Conservation (phyloP, 2,329 filamentous ascomycete species). For the Aureobasidium sp. region DNA sequence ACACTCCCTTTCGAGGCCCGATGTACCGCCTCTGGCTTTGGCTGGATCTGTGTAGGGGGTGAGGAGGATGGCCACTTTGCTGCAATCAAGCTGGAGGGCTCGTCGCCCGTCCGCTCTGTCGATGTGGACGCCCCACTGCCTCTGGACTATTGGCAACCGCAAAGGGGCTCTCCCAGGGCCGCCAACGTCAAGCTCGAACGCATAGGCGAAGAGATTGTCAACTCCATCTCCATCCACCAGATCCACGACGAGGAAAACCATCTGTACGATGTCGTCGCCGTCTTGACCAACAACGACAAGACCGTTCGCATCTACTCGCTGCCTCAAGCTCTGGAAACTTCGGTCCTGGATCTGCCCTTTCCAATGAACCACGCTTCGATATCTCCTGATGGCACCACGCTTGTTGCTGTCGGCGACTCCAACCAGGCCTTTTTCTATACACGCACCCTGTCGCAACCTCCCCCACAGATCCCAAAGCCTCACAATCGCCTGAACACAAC, state of each 20-base stretch:
- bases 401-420: slow-evolving; percentile 82
- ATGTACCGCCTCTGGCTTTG: slow-evolving; percentile 78
- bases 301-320: slow-evolving; percentile 80
- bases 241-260: slow-evolving; percentile 45
- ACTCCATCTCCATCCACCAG: slow-evolving; percentile 59
- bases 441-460: slow-evolving; percentile 33
- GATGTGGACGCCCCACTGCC: slow-evolving; percentile 54
- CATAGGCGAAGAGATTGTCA: slow-evolving; percentile 58
- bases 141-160: slow-evolving; percentile 33
- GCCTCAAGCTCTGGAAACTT: slow-evolving; percentile 58
- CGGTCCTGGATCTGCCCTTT: slow-evolving; percentile 67
- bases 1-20: slow-evolving; percentile 63
- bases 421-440: slow-evolving; percentile 79
- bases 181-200: slow-evolving; percentile 49
- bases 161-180: slow-evolving; percentile 44
- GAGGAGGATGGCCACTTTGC: slow-evolving; percentile 78
- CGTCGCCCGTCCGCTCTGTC: slow-evolving; percentile 34
- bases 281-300: slow-evolving; percentile 85
- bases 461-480: slow-evolving; percentile 32
- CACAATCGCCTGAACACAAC: slow-evolving; percentile 31
- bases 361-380: slow-evolving; percentile 92
- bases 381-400: slow-evolving; percentile 74
- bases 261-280: slow-evolving; percentile 53
- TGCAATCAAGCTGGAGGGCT: slow-evolving; percentile 57
- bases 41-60: slow-evolving; percentile 87